phyloP scores from a whole-genome alignment of 2,329 filamentous ascomycete species.

The Diaporthe nobilis region DNA sequence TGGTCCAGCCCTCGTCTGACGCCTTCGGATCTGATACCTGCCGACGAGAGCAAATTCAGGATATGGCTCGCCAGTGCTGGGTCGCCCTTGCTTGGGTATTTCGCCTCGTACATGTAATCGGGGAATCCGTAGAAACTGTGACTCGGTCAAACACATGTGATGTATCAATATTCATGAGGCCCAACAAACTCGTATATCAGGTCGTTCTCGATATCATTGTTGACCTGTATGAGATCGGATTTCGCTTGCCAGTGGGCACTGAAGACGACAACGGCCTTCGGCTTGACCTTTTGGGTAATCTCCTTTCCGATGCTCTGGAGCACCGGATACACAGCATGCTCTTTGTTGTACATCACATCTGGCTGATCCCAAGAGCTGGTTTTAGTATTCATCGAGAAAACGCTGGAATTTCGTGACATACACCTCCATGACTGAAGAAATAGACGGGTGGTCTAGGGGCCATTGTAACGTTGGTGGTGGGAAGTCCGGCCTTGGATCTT shows the following conservation, averaged over 20 bases:
- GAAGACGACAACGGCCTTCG: conserved; percentile 81
- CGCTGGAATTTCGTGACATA: conserved; percentile 48
- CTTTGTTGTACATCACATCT: conserved; percentile 76
- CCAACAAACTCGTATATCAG: conserved; percentile 74
- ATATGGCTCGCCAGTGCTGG: conserved; percentile 72
- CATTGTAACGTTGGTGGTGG: conserved; percentile 44
- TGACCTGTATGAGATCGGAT: conserved; percentile 72
- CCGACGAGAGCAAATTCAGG: conserved; percentile 65
- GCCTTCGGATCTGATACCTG: conserved; percentile 71
- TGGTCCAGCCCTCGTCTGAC: conserved; percentile 79
- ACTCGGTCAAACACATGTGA: conserved; percentile 41
- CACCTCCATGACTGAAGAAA: conserved; percentile 66
- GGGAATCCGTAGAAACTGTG: conserved; percentile 78
- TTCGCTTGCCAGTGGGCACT: conserved; percentile 82
- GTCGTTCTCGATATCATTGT: conserved; percentile 73
- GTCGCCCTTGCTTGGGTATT: conserved; percentile 75
- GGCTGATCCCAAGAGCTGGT: conserved; percentile 56
- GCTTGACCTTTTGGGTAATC: conserved; percentile 78
- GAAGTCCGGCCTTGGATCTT: background rate
- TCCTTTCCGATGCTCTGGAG: conserved; percentile 77
- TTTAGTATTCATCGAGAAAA: background rate
- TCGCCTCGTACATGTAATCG: conserved; percentile 75
- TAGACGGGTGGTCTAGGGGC: conserved; percentile 58
- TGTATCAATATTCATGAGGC: too few species aligned
- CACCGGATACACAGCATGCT: conserved; percentile 76